These are phyloP conservation scores for Leishmania gerbilli DNA, from an alignment of 208 protist species.

Conservation along the genomic window DNA sequence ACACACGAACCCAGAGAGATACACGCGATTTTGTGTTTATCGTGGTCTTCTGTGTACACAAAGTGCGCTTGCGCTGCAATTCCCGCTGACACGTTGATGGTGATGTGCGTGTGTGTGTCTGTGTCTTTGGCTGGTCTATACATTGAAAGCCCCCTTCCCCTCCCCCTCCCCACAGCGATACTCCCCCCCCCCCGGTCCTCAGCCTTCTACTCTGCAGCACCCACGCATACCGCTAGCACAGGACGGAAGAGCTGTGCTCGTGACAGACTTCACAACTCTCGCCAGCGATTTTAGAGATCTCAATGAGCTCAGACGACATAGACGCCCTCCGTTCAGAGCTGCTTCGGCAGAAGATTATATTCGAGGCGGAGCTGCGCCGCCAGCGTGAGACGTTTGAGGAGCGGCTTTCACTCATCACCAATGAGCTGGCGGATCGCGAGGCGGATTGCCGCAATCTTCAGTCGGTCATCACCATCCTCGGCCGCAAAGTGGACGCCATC, in stretches of 20 bases:
- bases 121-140: background rate
- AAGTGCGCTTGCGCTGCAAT: background rate
- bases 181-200: too few species aligned
- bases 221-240: background rate
- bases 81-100: background rate
- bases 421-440: slow-evolving; percentile 84
- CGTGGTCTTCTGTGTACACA: background rate
- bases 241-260: background rate
- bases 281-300: background rate
- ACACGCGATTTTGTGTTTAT: background rate
- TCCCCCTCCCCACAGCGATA: background rate
- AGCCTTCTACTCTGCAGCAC: background rate
- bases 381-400: slow-evolving; percentile 83
- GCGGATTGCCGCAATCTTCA: slow-evolving; percentile 91
- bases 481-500: slow-evolving; percentile 79
- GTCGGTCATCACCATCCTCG: slow-evolving; percentile 86
- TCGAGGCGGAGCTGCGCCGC: slow-evolving; percentile 84
- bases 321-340: slow-evolving; percentile 85
- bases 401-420: slow-evolving; percentile 46
- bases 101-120: background rate
- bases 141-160: background rate
- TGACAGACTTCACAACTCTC: background rate
- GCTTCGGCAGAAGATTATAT: slow-evolving; percentile 88
- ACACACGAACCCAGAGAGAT: background rate
- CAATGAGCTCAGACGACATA: slow-evolving; percentile 68